Evolutionary conservation across 768 basidiomycete species (phyloP).

Genomic region (Termitomyces heimii): DNA sequence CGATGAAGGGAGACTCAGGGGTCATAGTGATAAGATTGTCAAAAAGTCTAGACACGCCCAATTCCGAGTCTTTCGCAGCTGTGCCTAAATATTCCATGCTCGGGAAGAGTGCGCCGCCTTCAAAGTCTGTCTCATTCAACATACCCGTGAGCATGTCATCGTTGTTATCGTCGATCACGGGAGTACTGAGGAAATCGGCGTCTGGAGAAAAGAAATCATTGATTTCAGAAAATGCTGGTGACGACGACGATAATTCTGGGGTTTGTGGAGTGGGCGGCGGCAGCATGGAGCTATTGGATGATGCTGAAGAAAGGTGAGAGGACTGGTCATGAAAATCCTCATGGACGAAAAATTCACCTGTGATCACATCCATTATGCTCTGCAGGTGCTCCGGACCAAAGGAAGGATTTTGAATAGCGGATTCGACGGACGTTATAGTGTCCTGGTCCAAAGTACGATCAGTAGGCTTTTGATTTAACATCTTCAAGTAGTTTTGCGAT

Average conservation of each 20-base stretch:
- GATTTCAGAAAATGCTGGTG: conserved; percentile 18
- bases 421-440: conserved; percentile 18
- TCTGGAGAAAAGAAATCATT: conserved; percentile 24
- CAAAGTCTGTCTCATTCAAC: neutral
- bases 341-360: conserved; percentile 15
- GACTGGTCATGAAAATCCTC: neutral
- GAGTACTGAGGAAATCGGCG: conserved; percentile 20
- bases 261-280: conserved; percentile 14
- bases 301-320: conserved; percentile 1
- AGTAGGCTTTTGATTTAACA: conserved; percentile 51
- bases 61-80: neutral
- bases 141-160: conserved; percentile 12
- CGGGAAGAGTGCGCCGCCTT: conserved; percentile 5
- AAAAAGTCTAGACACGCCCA: neutral
- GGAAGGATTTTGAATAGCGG: conserved; percentile 18
- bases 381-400: conserved; percentile 18
- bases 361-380: conserved; percentile 10
- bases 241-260: conserved; percentile 14
- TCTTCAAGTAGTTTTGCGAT: conserved; percentile 60
- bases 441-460: conserved; percentile 30
- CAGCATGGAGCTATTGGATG: neutral
- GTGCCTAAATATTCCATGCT: neutral
- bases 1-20: conserved; percentile 42
- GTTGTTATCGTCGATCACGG: conserved; percentile 20
- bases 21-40: conserved; percentile 39